These are phyloP conservation scores for Termitomyces sp. DNA, from an alignment of 768 basidiomycete genomes.

Conservation along the genomic window DNA sequence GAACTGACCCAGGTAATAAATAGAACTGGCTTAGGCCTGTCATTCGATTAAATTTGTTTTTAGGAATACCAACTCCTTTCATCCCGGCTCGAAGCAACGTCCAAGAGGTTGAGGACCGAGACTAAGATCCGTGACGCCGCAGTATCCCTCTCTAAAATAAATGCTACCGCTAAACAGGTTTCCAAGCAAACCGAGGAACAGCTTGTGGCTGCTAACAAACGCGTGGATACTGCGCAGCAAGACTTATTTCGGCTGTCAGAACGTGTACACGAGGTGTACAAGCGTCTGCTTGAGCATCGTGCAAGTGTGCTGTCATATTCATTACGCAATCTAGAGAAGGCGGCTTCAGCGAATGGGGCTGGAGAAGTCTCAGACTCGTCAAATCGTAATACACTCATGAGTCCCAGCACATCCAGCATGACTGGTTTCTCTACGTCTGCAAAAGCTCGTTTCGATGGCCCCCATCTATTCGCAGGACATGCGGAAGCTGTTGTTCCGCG, in stretches of 20 bases:
- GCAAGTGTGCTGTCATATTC: constrained; percentile 76
- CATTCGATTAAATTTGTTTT: background rate
- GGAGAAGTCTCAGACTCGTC: constrained; percentile 50
- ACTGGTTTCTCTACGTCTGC: constrained; percentile 38
- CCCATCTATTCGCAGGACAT: constrained; percentile 83
- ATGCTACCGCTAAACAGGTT: constrained; percentile 50
- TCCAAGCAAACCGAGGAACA: constrained; percentile 68
- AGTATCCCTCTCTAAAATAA: constrained; percentile 64
- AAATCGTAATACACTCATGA: constrained; percentile 44
- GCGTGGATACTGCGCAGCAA: constrained; percentile 64
- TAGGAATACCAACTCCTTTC: constrained; percentile 75
- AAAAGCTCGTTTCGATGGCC: constrained; percentile 69
- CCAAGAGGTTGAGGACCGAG: constrained; percentile 74
- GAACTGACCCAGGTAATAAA: constrained; percentile 41
- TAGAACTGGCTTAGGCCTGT: constrained; percentile 2
- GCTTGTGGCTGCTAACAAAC: constrained; percentile 66
- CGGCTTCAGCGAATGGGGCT: constrained; percentile 12
- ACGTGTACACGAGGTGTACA: constrained; percentile 56
- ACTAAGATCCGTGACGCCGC: constrained; percentile 88
- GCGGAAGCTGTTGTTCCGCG: constrained; percentile 59
- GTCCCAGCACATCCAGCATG: constrained; percentile 40
- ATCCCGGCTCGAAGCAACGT: constrained; percentile 59
- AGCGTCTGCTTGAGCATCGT: constrained; percentile 72
- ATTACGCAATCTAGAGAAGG: constrained; percentile 60
- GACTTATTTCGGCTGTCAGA: constrained; percentile 69